Evolutionary conservation across 1,284 basidiomycete genomes (phyloP).

Genomic region (Somion occarium): DNA sequence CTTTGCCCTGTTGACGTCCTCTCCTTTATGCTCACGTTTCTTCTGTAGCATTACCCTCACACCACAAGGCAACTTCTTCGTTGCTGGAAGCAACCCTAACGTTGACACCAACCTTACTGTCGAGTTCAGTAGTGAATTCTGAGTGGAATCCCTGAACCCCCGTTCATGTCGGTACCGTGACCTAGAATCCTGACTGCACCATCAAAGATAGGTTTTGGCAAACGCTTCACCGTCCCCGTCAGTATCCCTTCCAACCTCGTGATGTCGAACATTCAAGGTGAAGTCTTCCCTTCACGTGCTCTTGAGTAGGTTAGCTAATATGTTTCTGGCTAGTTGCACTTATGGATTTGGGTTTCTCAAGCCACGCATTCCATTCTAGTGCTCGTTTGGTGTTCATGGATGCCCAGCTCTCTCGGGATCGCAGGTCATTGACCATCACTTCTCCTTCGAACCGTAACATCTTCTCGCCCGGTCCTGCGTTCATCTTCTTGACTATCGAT

Average conservation of each 20-base stretch:
- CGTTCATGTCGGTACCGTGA: conserved; percentile 35
- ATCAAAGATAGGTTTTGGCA: conserved; percentile 34
- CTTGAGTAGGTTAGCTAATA: not conserved
- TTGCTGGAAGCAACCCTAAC: conserved; percentile 1
- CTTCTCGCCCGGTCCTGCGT: conserved; percentile 48
- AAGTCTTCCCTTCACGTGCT: conserved; percentile 20
- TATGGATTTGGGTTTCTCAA: no score
- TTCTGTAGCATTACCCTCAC: no score
- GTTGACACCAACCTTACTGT: conserved; percentile 5
- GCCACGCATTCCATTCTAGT: conserved; percentile 42
- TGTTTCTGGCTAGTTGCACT: conserved; percentile 28
- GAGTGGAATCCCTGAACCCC: conserved; percentile 45
- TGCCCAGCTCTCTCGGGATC: conserved; percentile 28
- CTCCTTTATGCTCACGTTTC: no score
- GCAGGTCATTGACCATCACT: conserved; percentile 34
- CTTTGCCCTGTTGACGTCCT: conserved; percentile 36
- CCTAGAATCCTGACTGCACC: conserved; percentile 34
- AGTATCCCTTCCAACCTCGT: conserved; percentile 26
- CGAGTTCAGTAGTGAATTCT: conserved; percentile 38
- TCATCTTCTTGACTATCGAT: conserved; percentile 41
- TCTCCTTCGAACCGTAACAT: conserved; percentile 41
- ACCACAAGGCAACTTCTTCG: no score
- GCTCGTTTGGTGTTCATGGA: conserved; percentile 44
- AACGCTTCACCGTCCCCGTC: conserved; percentile 33
- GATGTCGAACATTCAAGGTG: not conserved